These are phyloP conservation scores for Tephrocybe sp. DNA, from an alignment of 768 basidiomycete species.

Conservation along the genomic window DNA sequence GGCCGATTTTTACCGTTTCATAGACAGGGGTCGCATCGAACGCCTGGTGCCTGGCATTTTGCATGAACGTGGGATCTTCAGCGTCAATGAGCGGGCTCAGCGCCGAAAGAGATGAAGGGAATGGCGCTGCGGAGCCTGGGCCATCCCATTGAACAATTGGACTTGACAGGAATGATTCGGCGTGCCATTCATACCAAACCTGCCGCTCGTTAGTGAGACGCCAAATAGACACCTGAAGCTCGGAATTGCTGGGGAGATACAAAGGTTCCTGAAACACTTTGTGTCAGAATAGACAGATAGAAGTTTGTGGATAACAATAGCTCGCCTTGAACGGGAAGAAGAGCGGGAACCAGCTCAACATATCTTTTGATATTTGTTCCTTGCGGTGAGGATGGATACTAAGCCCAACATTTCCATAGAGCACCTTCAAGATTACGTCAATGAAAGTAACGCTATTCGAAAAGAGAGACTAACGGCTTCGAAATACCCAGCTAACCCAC, in stretches of 20 bases:
- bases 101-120: slow-evolving; percentile 18
- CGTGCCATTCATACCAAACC: slow-evolving; percentile 99
- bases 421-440: slow-evolving; percentile 32
- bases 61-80: slow-evolving; percentile 37
- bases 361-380: slow-evolving; percentile 86
- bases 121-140: not conserved
- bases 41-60: slow-evolving; percentile 8
- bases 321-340: slow-evolving; percentile 87
- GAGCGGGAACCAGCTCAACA: slow-evolving; percentile 99
- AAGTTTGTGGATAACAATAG: not conserved
- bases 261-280: slow-evolving; percentile 70
- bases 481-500: slow-evolving; percentile 94
- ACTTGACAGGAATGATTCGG: slow-evolving; percentile 85
- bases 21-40: slow-evolving; percentile 20
- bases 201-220: slow-evolving; percentile 84
- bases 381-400: slow-evolving; percentile 93
- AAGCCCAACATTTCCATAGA: slow-evolving; percentile 88
- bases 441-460: not conserved
- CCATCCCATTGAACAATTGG: slow-evolving; percentile 28
- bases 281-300: not conserved
- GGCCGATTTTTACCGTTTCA: slow-evolving; percentile 86
- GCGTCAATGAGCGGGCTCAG: slow-evolving; percentile 77
- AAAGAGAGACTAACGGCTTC: slow-evolving; percentile 58
- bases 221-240: slow-evolving; percentile 93
- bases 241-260: slow-evolving; percentile 90